These are phyloP conservation scores for Carex sylvatica DNA, from an alignment of 202 grass and related monocot species.

Conservation along the genomic window DNA sequence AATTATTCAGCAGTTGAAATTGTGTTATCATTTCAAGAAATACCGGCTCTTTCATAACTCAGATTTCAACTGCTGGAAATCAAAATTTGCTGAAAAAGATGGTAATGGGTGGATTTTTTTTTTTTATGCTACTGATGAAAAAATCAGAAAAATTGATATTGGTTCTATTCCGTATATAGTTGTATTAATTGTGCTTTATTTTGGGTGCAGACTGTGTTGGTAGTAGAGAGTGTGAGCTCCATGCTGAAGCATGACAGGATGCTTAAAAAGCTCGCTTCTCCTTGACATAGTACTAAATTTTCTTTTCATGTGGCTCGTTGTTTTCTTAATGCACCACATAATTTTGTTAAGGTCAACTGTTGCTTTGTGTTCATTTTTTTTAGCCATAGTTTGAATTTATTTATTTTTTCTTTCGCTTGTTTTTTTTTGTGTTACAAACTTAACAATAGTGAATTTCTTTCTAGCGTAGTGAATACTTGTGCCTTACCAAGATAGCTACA, in stretches of 20 bases:
- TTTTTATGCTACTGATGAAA: no score
- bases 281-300: conserved; percentile 27
- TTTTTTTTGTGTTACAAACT: background rate
- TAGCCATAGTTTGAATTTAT: background rate
- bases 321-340: background rate
- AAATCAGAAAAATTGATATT: background rate
- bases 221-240: conserved; percentile 79
- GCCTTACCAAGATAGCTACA: background rate
- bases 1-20: no score
- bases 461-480: background rate
- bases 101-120: no score
- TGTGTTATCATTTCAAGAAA: no score
- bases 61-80: no score
- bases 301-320: background rate
- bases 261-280: conserved; percentile 47
- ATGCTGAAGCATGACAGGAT: conserved; percentile 92
- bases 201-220: conserved; percentile 61
- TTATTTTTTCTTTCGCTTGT: background rate
- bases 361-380: background rate
- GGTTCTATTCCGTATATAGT: background rate
- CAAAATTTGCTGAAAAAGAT: no score
- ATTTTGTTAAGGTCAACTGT: background rate
- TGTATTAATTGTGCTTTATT: conserved; percentile 11
- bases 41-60: no score
- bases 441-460: background rate